These are phyloP conservation scores for Amanita rimosa DNA, from an alignment of 768 basidiomycete genomes.

Conservation along the genomic window DNA sequence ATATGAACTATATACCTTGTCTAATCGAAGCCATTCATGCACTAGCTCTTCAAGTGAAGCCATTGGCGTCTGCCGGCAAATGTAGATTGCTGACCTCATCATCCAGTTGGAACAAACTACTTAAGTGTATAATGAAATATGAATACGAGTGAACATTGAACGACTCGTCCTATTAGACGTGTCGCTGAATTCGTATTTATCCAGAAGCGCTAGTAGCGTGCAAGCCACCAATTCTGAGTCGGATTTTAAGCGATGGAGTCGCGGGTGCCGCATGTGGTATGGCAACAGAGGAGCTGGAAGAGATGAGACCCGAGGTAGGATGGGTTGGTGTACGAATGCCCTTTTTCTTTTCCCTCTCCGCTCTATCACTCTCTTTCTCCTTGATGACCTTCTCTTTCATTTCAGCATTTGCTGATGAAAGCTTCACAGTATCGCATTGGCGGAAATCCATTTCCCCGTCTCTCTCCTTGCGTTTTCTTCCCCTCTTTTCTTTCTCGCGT, in stretches of 20 bases:
- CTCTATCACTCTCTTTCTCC: slow-evolving; percentile 14
- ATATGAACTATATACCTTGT: slow-evolving; percentile 22
- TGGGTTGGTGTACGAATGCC: slow-evolving; percentile 21
- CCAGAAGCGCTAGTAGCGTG: slow-evolving; percentile 1
- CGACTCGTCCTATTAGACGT: neutral
- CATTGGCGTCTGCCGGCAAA: neutral
- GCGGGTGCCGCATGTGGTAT: slow-evolving; percentile 17
- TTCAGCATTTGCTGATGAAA: slow-evolving; percentile 1
- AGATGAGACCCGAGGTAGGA: slow-evolving; percentile 13
- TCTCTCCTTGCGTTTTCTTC: slow-evolving; percentile 31
- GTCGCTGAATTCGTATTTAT: neutral
- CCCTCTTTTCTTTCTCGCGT: slow-evolving; percentile 21
- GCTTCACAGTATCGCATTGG: slow-evolving; percentile 6
- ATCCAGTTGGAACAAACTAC: neutral
- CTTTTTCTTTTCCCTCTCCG: slow-evolving; percentile 17
- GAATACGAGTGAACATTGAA: slow-evolving; percentile 6
- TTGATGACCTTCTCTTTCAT: slow-evolving; percentile 7
- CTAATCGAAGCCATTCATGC: slow-evolving; percentile 39
- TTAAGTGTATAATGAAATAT: slow-evolving; percentile 5
- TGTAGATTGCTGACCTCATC: slow-evolving; percentile 6
- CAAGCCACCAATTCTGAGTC: slow-evolving; percentile 20
- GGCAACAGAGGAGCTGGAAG: slow-evolving; percentile 12
- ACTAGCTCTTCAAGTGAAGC: slow-evolving; percentile 28
- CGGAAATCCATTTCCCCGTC: slow-evolving; percentile 24
- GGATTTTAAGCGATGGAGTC: slow-evolving; percentile 44